A percentile compares a stretch with the other conserved stretches of the same genome.
These are phyloP conservation scores for Trametes cingulata DNA, from an alignment of 768 basidiomycete species.

Conservation along the genomic window DNA sequence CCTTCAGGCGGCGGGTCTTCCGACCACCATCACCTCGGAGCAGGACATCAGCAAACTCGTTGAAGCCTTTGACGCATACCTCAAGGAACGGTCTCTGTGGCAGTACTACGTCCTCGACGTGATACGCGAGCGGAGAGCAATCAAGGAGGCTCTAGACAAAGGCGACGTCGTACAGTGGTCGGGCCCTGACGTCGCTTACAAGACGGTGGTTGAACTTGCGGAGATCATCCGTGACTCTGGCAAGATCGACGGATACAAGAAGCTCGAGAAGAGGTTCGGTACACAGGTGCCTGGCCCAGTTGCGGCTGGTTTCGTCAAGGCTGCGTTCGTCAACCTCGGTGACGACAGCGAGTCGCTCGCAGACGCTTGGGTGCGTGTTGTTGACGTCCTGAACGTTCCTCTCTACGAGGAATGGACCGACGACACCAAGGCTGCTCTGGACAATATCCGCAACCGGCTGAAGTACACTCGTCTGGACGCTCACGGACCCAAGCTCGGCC, in stretches of 20 bases:
- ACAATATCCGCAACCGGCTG: conserved; percentile 72
- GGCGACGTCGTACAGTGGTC: conserved; percentile 56
- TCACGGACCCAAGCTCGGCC: conserved; percentile 81
- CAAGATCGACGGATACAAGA: conserved; percentile 58
- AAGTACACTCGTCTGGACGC: conserved; percentile 81
- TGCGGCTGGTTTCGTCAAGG: conserved; percentile 75
- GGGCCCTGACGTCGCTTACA: conserved; percentile 58
- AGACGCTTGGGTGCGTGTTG: conserved; percentile 72
- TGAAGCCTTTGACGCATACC: conserved; percentile 55
- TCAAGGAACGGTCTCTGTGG: conserved; percentile 79
- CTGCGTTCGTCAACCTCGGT: conserved; percentile 55
- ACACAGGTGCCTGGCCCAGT: conserved; percentile 59
- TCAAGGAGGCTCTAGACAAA: conserved; percentile 54
- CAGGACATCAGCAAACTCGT: conserved; percentile 71
- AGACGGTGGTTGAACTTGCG: conserved; percentile 65
- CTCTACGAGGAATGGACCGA: conserved; percentile 87
- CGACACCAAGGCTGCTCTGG: conserved; percentile 73
- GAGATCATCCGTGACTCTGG: conserved; percentile 54
- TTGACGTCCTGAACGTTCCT: conserved; percentile 87
- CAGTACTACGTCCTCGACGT: conserved; percentile 92
- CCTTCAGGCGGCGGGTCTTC: conserved; percentile 66
- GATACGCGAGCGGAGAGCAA: conserved; percentile 56
- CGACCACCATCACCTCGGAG: conserved; percentile 63
- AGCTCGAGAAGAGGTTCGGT: conserved; percentile 66
- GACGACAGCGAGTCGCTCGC: conserved; percentile 54